phyloP scores from a whole-genome alignment of 2,329 filamentous ascomycete species.

The Achaetomium macrosporum region DNA sequence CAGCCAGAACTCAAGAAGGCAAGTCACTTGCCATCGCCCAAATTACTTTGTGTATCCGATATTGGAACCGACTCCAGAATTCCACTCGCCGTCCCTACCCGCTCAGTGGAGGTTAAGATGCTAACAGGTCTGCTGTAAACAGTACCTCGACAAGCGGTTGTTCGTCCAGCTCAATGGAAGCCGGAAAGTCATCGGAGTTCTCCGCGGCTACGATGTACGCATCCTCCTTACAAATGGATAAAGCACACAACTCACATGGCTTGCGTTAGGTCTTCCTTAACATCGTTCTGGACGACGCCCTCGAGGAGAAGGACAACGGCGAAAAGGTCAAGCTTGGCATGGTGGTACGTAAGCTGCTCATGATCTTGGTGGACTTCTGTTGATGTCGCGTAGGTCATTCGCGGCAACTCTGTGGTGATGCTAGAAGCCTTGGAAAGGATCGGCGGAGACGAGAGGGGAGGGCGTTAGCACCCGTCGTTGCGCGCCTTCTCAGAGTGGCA shows the following conservation, averaged over 20 bases:
- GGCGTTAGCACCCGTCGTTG: slow-evolving; percentile 18
- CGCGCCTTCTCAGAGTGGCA: background rate
- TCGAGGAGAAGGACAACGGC: slow-evolving; percentile 87
- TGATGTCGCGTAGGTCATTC: slow-evolving; percentile 63
- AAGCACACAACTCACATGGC: background rate
- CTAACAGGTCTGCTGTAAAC: slow-evolving; percentile 10
- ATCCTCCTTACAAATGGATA: background rate
- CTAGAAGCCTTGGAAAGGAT: slow-evolving; percentile 74
- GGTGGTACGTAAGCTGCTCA: slow-evolving; percentile 58
- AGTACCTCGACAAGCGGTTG: slow-evolving; percentile 99
- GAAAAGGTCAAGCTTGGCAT: slow-evolving; percentile 89
- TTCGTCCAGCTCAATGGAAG: slow-evolving; percentile 98
- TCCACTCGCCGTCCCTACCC: background rate
- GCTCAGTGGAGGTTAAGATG: background rate
- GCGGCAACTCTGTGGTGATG: slow-evolving; percentile 98
- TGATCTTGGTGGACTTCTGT: slow-evolving; percentile 3
- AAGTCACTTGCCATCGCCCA: slow-evolving; percentile 16
- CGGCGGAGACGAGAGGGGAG: slow-evolving; percentile 51
- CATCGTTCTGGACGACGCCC: slow-evolving; percentile 92
- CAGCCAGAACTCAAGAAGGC: slow-evolving; percentile 99
- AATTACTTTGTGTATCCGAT: background rate
- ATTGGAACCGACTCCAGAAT: too few species aligned
- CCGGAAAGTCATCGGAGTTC: slow-evolving; percentile 89
- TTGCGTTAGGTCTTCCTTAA: slow-evolving; percentile 84
- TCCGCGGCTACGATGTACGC: slow-evolving; percentile 92